phyloP scores from a whole-genome alignment of 208 protist genomes.

The Leishmania amazonensis region DNA sequence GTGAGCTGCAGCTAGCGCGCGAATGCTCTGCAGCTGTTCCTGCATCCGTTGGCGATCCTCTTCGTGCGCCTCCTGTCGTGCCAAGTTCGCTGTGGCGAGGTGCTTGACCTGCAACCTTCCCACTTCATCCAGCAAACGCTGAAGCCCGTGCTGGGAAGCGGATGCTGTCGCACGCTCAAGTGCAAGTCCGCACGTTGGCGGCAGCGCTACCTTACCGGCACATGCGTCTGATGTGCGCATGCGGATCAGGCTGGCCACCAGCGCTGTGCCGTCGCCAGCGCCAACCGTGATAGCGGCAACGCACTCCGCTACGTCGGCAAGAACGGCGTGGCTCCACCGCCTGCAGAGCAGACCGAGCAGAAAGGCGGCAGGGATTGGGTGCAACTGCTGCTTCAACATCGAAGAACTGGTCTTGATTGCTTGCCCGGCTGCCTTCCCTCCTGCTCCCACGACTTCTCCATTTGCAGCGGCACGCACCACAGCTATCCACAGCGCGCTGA shows the following conservation, averaged over 20 bases:
- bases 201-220: neutral
- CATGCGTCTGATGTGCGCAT: neutral
- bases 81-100: neutral
- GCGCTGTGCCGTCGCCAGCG: neutral
- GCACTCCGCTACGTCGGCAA: constrained; percentile 8
- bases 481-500: constrained; percentile 12
- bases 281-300: neutral
- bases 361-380: neutral
- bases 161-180: neutral
- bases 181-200: neutral
- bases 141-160: constrained; percentile 1
- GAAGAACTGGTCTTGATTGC: neutral
- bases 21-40: constrained; percentile 9
- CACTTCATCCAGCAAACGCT: constrained; percentile 13
- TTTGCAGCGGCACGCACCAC: constrained; percentile 22
- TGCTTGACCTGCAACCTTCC: neutral
- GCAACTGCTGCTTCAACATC: neutral
- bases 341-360: constrained; percentile 12
- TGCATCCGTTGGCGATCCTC: constrained; percentile 3
- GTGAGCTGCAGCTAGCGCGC: constrained; percentile 13
- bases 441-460: neutral
- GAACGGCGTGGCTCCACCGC: neutral
- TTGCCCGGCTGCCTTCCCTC: neutral
- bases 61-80: neutral
- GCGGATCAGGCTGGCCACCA: constrained; percentile 6